A percentile compares a stretch with the other conserved stretches of the same genome.
Conservation (phyloP, 805 yeast genomes). For the Scheffersomyces lignosus region DNA sequence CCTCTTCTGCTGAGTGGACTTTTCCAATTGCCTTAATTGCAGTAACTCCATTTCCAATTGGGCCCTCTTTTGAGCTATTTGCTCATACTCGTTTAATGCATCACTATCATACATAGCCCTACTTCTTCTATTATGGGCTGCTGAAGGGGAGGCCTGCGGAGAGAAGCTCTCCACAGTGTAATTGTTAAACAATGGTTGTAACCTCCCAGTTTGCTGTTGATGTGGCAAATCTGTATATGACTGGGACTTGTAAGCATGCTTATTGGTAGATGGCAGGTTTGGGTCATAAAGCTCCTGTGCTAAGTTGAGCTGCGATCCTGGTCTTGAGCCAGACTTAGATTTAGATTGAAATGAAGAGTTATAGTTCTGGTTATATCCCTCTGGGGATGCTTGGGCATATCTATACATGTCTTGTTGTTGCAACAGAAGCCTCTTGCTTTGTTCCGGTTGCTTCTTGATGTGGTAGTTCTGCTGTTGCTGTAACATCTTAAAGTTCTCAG, state of each 20-base stretch:
- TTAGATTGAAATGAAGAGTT: conserved; percentile 2
- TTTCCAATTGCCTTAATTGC: conserved; percentile 32
- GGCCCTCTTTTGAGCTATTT: conserved; percentile 33
- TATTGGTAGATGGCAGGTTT: conserved; percentile 2
- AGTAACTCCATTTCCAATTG: conserved; percentile 41
- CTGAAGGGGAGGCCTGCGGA: conserved; percentile 18
- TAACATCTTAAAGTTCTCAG: conserved; percentile 27
- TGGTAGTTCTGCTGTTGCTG: conserved; percentile 34
- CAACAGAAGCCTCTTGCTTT: conserved; percentile 11
- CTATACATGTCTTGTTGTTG: conserved; percentile 2
- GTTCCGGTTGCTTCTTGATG: conserved; percentile 15
- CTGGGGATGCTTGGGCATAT: conserved; percentile 5
- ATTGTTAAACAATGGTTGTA: conserved; percentile 15
- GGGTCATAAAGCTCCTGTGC: conserved; percentile 1
- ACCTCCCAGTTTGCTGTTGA: background rate
- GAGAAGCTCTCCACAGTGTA: conserved; percentile 28
- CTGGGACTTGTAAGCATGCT: conserved; percentile 9
- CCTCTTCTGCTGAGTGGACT: conserved; percentile 6
- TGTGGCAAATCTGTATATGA: conserved; percentile 19
- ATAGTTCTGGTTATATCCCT: conserved; percentile 3
- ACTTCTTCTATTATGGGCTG: conserved; percentile 1
- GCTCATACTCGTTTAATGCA: conserved; percentile 21
- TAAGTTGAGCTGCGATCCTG: conserved; percentile 14
- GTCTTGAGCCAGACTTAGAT: conserved; percentile 12
- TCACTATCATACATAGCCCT: conserved; percentile 7